A percentile compares a stretch with the other conserved stretches of the same genome.
Conservation (phyloP, 2,329 filamentous ascomycete genomes). For the Teratosphaeria zuluensis region DNA sequence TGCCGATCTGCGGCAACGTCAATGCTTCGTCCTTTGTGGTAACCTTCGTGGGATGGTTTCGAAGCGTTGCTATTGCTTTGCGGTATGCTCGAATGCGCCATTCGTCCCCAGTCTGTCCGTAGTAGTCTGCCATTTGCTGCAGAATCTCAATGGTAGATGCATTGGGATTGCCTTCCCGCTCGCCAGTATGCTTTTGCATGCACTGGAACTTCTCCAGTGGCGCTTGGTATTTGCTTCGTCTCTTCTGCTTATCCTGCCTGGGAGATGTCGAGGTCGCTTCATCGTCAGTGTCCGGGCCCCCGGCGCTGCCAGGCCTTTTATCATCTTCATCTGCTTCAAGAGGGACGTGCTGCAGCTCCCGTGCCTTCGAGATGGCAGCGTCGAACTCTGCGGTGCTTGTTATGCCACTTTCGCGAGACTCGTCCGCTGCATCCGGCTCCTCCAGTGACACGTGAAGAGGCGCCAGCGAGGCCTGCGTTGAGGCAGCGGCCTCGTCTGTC, state of each 20-base stretch:
- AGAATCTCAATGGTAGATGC: constrained; percentile 64
- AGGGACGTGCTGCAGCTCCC: constrained; percentile 48
- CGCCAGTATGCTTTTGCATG: constrained; percentile 47
- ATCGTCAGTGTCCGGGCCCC: constrained; percentile 9
- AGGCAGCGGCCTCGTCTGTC: constrained; percentile 24
- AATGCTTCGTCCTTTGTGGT: constrained; percentile 60
- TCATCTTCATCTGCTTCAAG: constrained; percentile 31
- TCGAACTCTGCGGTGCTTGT: constrained; percentile 47
- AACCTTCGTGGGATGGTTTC: constrained; percentile 55
- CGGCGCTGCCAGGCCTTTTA: constrained; percentile 18
- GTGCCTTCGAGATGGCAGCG: constrained; percentile 53
- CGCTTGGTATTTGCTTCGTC: constrained; percentile 11
- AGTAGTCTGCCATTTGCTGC: constrained; percentile 69
- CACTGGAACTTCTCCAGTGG: constrained; percentile 43
- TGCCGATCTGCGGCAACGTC: constrained; percentile 58
- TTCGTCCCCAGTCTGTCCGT: constrained; percentile 61
- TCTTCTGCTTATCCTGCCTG: constrained; percentile 10
- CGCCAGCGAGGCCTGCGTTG: not conserved
- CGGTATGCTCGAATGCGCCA: constrained; percentile 72
- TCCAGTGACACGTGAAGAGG: not conserved
- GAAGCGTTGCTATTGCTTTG: constrained; percentile 64
- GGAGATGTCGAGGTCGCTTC: constrained; percentile 4
- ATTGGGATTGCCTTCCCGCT: constrained; percentile 55
- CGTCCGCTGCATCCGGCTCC: not conserved
- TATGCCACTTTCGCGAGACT: not conserved